Conservation (phyloP, 257 asterid species). For the Forsythia viridissima region DNA sequence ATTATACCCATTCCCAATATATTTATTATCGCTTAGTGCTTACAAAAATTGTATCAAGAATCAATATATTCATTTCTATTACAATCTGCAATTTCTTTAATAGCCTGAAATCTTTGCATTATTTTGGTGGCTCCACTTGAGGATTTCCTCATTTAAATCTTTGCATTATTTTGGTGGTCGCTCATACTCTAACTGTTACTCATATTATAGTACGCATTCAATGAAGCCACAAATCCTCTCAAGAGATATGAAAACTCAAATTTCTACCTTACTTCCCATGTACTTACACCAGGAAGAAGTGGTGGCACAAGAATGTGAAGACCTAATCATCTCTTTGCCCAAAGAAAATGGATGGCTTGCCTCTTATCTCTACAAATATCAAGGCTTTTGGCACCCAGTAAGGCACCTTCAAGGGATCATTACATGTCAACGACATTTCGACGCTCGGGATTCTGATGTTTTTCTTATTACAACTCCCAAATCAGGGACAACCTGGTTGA, state of each 20-base stretch:
- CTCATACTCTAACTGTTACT: no score
- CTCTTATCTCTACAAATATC: conserved; percentile 24
- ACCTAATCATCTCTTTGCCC: conserved; percentile 21
- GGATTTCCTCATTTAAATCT: no score
- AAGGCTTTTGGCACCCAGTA: conserved; percentile 27
- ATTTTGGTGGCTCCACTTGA: background rate
- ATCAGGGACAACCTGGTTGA: conserved; percentile 33
- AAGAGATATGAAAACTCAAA: background rate
- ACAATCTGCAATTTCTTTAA: no score
- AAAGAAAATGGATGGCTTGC: conserved; percentile 25
- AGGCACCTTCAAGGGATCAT: conserved; percentile 20
- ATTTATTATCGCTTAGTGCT: no score
- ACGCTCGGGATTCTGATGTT: conserved; percentile 27
- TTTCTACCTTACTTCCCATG: background rate
- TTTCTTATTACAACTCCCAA: conserved; percentile 29
- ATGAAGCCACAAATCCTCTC: background rate
- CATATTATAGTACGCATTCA: background rate
- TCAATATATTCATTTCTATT: no score
- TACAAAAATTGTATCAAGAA: fast-evolving
- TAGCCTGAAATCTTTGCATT: background rate
- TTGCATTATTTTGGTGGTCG: no score
- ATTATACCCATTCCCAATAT: no score
- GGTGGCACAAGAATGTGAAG: conserved; percentile 10
- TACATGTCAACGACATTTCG: conserved; percentile 17
- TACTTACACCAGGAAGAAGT: conserved; percentile 2